Base-by-base conservation (phyloP, 495 filamentous ascomycete species). In the Penicillium fimorum region DNA sequence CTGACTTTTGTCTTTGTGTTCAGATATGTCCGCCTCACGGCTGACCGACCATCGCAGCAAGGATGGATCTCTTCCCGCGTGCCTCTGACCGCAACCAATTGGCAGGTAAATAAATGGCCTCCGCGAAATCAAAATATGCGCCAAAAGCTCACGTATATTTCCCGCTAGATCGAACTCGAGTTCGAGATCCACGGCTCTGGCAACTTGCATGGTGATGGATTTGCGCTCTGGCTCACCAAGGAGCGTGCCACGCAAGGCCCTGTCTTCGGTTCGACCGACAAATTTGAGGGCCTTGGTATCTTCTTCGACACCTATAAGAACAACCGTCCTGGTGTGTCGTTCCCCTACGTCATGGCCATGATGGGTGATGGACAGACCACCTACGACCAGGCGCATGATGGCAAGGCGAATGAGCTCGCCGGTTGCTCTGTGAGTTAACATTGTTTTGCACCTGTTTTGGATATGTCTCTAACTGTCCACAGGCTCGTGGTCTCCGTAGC, bases 281-380 rank as follows among this genome's bases (percentile, higher is more conserved):
- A 83, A 45, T 99, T 97, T 62, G 94, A 97, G 65, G 95, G 95
- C 12, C 82, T 99, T 13, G 95, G 94, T 40, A 81, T 99, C 67
- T 97, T 99, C 81, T 86, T 99, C 76, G 95, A 99, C 69, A 99
- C 95, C 45, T 99, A 99, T 79, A 99, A 99, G 85, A 99, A 99
- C 77, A 96, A 96, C 78, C 85, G 95, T 17, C 95, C 95, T 9
- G 95, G 95, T 10, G 86, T 88, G 17, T 87, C 95, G 22, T 99
- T 99, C 74, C 95, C 95, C 38, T 97, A 96, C 64, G 88, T 99
- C 62, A 96, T 97, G 91, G 95, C 95, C 48, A 97, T 97, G 94
- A 79, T 96, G 67, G 94, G 87, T 47, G 94, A 99, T 71, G 92
- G 94, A 30, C 75, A 89, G 69, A 96, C 88, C 29, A 75, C 79